These are phyloP conservation scores for Russula dissimulans DNA, from an alignment of 768 basidiomycete genomes.

Conservation along the genomic window DNA sequence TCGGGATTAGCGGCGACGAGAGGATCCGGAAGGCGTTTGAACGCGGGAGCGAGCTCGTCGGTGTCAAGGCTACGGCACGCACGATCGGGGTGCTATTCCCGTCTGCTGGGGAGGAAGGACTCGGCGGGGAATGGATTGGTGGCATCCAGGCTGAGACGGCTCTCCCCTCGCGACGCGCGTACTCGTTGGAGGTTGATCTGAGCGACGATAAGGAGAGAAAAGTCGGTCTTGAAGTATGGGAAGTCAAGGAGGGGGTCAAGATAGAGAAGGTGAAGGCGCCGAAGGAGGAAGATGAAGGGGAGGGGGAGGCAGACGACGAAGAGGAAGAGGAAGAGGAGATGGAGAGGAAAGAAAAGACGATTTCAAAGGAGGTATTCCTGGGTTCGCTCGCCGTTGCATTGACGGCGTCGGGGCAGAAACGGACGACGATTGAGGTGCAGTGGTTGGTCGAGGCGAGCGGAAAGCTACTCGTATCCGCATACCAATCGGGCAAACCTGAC, in stretches of 20 bases:
- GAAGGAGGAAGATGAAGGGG: constrained; percentile 37
- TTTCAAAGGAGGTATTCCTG: constrained; percentile 46
- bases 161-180: constrained; percentile 53
- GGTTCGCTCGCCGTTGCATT: constrained; percentile 29
- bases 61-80: constrained; percentile 46
- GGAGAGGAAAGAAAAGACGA: constrained; percentile 53
- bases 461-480: constrained; percentile 30
- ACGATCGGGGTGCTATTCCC: constrained; percentile 65
- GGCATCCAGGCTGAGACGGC: constrained; percentile 64
- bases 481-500: constrained; percentile 30
- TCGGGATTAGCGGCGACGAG: constrained; percentile 38
- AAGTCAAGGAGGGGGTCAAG: constrained; percentile 58
- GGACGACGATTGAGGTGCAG: constrained; percentile 42
- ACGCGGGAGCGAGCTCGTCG: constrained; percentile 32
- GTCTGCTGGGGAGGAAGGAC: constrained; percentile 26
- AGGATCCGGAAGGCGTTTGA: constrained; percentile 45
- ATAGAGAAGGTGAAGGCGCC: constrained; percentile 47
- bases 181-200: constrained; percentile 50
- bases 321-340: constrained; percentile 53
- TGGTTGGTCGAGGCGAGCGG: constrained; percentile 30
- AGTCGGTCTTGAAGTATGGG: constrained; percentile 68
- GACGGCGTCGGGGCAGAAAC: constrained; percentile 33
- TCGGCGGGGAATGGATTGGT: constrained; percentile 59
- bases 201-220: constrained; percentile 30
- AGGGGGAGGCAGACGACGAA: constrained; percentile 40